Base-by-base conservation (phyloP, 2,329 filamentous ascomycete species). In the Sordariomycetes sp. region DNA sequence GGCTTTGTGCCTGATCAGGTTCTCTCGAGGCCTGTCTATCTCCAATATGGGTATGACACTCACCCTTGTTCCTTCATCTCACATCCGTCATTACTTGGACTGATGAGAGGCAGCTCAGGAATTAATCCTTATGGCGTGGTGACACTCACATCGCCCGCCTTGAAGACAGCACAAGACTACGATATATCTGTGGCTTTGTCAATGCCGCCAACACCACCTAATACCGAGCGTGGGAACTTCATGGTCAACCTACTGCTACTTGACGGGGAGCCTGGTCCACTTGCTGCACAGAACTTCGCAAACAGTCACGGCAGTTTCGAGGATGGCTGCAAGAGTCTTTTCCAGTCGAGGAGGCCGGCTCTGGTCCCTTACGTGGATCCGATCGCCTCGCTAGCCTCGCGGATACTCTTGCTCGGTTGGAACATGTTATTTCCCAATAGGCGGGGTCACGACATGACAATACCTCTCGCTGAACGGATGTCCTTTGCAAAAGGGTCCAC, bases 181-280 rank as follows among this genome's bases (percentile, higher is more conserved):
- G 87, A 96, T 55, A 72, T 98, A 27, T 70, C 73, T 5, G 68
- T 96, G 2, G 67, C 75, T 16, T 68, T 98, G 21, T 71, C 74
- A 4, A 67, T 98, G 42, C 92, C 92, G 14, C 78, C 81, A 26
- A 92, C 86, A 3, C 78, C 76, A 0, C 59, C 69, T 2, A 98
- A 98, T 49, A 60, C 83, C 16, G 72, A 72, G 3, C 72, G 74
- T 11, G 92, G 92, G 19, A 96, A 96, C 61, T 96, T 95, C 66
- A 98, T 98, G 92, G 64, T 96, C 14, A 80, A 84, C 30, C 63
- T 94, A 12, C 72, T 77, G 39, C 72, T 94, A 33, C 69, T 84
- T 32, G 68, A 68, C 18, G 59, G 61, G 17, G 55, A 58, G 24
- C 45, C 41, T 25, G 45, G 46, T 27, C 32, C 37, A 18, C 34